Conservation (phyloP, 1,139 yeast genomes). For the Pneumocystis jirovecii region DNA sequence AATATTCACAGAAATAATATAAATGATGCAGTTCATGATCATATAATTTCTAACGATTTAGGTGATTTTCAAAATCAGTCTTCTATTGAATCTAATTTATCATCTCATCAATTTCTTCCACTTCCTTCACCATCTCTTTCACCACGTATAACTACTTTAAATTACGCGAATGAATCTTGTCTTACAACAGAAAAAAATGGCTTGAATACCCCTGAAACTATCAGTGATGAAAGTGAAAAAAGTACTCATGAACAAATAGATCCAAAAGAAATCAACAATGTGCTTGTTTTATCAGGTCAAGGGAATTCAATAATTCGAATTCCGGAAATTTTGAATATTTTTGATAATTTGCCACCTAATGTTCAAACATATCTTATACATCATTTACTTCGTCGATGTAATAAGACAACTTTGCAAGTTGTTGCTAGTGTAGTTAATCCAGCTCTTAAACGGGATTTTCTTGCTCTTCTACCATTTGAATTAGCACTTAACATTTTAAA, state of each 20-base stretch:
- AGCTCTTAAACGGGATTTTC: slow-evolving; percentile 57
- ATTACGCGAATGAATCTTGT: not conserved
- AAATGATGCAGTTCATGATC: not conserved
- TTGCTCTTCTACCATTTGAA: slow-evolving; percentile 61
- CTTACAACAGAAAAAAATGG: not conserved
- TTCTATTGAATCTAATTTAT: not conserved
- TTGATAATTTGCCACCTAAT: slow-evolving; percentile 23
- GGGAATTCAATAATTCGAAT: slow-evolving; percentile 14
- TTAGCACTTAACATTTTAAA: slow-evolving; percentile 55
- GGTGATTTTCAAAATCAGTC: not conserved
- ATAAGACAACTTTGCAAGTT: slow-evolving; percentile 55
- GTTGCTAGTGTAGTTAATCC: slow-evolving; percentile 44
- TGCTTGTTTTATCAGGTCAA: not conserved
- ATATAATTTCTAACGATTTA: not conserved
- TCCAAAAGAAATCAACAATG: not conserved
- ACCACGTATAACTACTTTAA: not conserved
- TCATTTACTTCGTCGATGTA: slow-evolving; percentile 47
- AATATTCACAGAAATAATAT: not conserved
- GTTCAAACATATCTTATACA: slow-evolving; percentile 29
- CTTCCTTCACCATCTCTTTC: not conserved
- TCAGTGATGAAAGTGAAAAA: not conserved
- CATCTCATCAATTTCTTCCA: not conserved
- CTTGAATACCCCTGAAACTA: not conserved
- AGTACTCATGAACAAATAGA: not conserved
- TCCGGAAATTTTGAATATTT: slow-evolving; percentile 22